phyloP scores from a whole-genome alignment of 2,329 filamentous ascomycete genomes.

The Coniella lustricola region DNA sequence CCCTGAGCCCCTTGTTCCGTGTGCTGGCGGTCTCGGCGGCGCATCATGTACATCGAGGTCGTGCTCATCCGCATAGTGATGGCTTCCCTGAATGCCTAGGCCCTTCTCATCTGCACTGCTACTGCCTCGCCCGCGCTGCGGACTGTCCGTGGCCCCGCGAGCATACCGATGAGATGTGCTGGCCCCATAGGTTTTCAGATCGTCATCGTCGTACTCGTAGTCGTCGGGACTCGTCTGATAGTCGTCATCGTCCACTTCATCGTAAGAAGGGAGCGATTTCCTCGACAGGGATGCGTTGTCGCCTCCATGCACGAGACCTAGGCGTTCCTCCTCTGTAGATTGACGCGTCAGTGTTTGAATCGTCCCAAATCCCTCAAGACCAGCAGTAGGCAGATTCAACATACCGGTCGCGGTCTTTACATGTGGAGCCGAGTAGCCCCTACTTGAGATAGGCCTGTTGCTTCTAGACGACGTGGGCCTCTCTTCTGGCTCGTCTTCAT shows the following conservation, averaged over 20 bases:
- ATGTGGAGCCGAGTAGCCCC: slow-evolving; percentile 34
- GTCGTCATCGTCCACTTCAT: slow-evolving; percentile 28
- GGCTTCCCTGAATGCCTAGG: slow-evolving; percentile 13
- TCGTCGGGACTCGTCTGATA: slow-evolving; percentile 20
- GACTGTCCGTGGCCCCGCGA: slow-evolving; percentile 33
- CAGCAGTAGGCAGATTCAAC: neutral
- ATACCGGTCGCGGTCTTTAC: slow-evolving; percentile 47
- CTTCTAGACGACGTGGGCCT: slow-evolving; percentile 24
- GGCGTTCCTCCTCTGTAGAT: slow-evolving; percentile 63
- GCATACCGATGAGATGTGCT: slow-evolving; percentile 31
- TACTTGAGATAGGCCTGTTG: slow-evolving; percentile 28
- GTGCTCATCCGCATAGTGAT: slow-evolving; percentile 19
- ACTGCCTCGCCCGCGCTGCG: slow-evolving; percentile 25
- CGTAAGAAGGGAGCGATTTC: slow-evolving; percentile 29
- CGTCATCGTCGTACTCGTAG: slow-evolving; percentile 23
- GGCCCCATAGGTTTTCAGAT: slow-evolving; percentile 22
- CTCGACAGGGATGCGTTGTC: slow-evolving; percentile 52
- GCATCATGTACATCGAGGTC: slow-evolving; percentile 23
- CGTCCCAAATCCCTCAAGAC: no score
- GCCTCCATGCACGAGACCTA: slow-evolving; percentile 77
- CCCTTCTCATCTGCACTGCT: slow-evolving; percentile 21
- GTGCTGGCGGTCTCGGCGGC: slow-evolving; percentile 9
- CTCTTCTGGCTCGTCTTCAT: slow-evolving; percentile 17
- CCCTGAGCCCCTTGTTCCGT: neutral
- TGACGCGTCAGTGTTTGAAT: neutral